Evolutionary conservation across 1,139 yeast species (phyloP).

Genomic region (Kurtzmaniella quercitrusa): DNA sequence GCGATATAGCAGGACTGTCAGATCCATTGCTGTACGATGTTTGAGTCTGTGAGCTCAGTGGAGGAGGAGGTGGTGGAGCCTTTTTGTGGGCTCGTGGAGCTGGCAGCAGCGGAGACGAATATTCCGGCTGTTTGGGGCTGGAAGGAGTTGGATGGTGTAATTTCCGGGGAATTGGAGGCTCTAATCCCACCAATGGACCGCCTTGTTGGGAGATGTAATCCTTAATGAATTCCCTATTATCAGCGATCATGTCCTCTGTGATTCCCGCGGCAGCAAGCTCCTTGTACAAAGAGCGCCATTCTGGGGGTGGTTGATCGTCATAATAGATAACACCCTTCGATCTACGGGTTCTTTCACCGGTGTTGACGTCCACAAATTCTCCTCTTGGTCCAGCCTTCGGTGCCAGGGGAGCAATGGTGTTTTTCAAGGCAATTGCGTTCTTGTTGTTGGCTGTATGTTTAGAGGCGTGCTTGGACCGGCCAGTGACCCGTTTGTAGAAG

Average conservation of each 20-base stretch:
- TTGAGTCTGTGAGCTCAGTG: constrained; percentile 12
- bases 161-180: constrained; percentile 77
- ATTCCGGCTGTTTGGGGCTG: constrained; percentile 10
- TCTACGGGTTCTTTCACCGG: constrained; percentile 54
- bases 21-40: constrained; percentile 10
- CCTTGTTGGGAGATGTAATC: constrained; percentile 73
- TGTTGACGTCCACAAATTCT: constrained; percentile 41
- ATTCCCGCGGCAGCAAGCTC: constrained; percentile 79
- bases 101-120: constrained; percentile 4
- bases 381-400: constrained; percentile 74
- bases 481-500: constrained; percentile 71
- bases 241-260: constrained; percentile 86
- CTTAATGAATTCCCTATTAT: constrained; percentile 76
- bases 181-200: constrained; percentile 80
- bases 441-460: constrained; percentile 82
- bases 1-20: constrained; percentile 12
- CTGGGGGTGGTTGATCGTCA: constrained; percentile 79
- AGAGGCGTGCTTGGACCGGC: constrained; percentile 76
- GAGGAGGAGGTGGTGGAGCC: constrained; percentile 49
- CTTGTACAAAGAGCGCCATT: constrained; percentile 73
- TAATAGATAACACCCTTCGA: constrained; percentile 63
- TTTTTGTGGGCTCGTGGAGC: constrained; percentile 22
- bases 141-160: constrained; percentile 25
- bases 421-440: constrained; percentile 77
- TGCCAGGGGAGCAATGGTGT: constrained; percentile 29